These are phyloP conservation scores for Neonectria magnoliae DNA, from an alignment of 2,329 filamentous ascomycete species.

Conservation along the genomic window DNA sequence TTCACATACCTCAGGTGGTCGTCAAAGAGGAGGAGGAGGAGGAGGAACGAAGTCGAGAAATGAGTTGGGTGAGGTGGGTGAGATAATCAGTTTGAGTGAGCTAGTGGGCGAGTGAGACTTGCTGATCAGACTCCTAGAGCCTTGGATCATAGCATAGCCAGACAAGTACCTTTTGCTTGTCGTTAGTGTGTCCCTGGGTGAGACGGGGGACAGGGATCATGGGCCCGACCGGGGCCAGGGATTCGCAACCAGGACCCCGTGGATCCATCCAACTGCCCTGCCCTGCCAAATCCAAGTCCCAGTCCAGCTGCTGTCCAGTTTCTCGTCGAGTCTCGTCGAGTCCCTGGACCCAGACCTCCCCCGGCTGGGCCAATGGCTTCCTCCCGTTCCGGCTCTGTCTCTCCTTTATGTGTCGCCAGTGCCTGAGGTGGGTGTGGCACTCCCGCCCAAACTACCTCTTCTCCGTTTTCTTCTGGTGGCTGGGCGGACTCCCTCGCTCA, in stretches of 20 bases:
- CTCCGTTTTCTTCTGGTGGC: not conserved
- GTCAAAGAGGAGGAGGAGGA: not conserved
- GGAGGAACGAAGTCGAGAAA: not conserved
- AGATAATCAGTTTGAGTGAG: too few species aligned
- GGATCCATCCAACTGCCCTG: conserved; percentile 25
- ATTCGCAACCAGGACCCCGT: conserved; percentile 28
- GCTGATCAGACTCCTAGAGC: conserved; percentile 3
- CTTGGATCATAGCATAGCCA: conserved; percentile 14
- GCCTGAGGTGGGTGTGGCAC: conserved; percentile 19
- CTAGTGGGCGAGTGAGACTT: not conserved
- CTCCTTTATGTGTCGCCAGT: conserved; percentile 16
- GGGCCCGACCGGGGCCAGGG: conserved; percentile 21
- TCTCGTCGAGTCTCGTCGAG: conserved; percentile 10
- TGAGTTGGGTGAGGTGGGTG: not conserved
- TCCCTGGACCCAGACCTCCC: not conserved
- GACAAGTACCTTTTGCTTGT: conserved; percentile 9
- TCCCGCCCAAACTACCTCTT: conserved; percentile 8
- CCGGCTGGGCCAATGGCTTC: conserved; percentile 9
- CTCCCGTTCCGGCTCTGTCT: conserved; percentile 10
- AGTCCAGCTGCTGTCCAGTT: conserved; percentile 6
- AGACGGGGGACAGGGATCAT: conserved; percentile 25
- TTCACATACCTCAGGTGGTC: not conserved
- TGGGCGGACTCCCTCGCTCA: not conserved
- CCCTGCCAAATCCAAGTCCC: conserved; percentile 17
- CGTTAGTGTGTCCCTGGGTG: conserved; percentile 19